These are phyloP conservation scores for Beauveria scarabaeidicola DNA, from an alignment of 2,329 filamentous ascomycete species.

Conservation along the genomic window DNA sequence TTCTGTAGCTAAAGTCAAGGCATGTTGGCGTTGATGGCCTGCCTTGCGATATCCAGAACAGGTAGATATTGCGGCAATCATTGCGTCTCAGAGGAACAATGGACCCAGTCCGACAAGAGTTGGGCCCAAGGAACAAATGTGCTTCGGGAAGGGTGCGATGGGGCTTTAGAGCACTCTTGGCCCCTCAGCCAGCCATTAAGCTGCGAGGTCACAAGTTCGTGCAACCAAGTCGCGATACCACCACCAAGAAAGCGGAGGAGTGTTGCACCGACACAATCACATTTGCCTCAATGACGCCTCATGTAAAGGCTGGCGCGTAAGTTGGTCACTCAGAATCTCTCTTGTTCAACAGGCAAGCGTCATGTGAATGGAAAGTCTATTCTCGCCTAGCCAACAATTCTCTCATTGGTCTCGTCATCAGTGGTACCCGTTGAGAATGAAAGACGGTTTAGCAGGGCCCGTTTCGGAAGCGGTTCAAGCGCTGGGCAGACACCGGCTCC, in stretches of 20 bases:
- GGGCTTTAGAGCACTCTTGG: background rate
- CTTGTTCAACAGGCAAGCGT: background rate
- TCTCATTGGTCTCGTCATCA: background rate
- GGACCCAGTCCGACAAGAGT: background rate
- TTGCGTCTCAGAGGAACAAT: background rate
- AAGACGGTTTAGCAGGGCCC: background rate
- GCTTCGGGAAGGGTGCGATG: background rate
- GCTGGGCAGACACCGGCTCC: background rate
- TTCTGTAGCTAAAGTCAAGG: too few species aligned
- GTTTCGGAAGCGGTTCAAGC: background rate
- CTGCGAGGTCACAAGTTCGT: background rate
- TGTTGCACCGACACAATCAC: slow-evolving; percentile 3
- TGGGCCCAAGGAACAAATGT: background rate
- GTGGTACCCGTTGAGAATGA: background rate
- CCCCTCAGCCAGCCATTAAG: background rate
- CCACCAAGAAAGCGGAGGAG: background rate
- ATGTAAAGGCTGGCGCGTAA: background rate
- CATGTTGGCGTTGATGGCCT: background rate
- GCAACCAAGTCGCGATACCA: background rate
- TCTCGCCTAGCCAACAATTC: background rate
- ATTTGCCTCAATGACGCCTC: background rate
- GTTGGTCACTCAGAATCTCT: background rate
- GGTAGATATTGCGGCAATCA: background rate
- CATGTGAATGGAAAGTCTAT: background rate
- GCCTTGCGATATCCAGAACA: background rate